Evolutionary conservation across 148 eudicot species (phyloP).

Genomic region (Fagopyrum homotropicum): DNA sequence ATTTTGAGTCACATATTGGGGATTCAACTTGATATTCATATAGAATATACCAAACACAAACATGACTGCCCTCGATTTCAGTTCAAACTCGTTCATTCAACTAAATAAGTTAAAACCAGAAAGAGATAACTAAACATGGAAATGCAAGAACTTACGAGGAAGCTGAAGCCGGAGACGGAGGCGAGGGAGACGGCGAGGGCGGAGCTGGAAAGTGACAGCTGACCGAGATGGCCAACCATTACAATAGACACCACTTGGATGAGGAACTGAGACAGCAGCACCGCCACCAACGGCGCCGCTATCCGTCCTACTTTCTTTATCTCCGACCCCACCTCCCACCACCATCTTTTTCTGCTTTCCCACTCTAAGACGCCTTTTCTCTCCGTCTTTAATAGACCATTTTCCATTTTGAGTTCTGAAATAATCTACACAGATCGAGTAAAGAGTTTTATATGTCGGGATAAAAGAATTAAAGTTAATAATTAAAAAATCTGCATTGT

Average conservation of each 20-base stretch:
- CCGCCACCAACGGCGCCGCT: constrained; percentile 43
- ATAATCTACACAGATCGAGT: too few relatives aligned
- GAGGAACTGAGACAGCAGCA: constrained; percentile 26
- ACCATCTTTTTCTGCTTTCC: not conserved
- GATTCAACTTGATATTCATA: too few relatives aligned
- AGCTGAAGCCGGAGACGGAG: constrained; percentile 40
- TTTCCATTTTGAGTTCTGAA: not conserved
- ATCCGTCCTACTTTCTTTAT: constrained; percentile 28
- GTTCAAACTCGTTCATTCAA: too few relatives aligned
- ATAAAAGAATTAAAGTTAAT: too few relatives aligned
- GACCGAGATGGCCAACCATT: constrained; percentile 63
- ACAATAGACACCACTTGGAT: constrained; percentile 34
- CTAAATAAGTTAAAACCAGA: too few relatives aligned
- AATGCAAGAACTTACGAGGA: constrained; percentile 19
- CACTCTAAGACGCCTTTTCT: not conserved
- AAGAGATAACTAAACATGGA: too few relatives aligned
- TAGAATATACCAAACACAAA: too few relatives aligned
- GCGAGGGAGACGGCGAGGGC: constrained; percentile 55
- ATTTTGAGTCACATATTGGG: too few relatives aligned
- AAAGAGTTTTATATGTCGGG: too few relatives aligned
- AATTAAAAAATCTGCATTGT: too few relatives aligned
- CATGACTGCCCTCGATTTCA: too few relatives aligned
- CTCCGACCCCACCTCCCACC: constrained; percentile 22
- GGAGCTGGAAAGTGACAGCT: constrained; percentile 46
- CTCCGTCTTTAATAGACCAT: not conserved